A percentile compares a stretch with the other conserved stretches of the same genome.
Evolutionary conservation across 2,329 filamentous ascomycete genomes (phyloP).

Genomic region (Hypoxylon sp.): DNA sequence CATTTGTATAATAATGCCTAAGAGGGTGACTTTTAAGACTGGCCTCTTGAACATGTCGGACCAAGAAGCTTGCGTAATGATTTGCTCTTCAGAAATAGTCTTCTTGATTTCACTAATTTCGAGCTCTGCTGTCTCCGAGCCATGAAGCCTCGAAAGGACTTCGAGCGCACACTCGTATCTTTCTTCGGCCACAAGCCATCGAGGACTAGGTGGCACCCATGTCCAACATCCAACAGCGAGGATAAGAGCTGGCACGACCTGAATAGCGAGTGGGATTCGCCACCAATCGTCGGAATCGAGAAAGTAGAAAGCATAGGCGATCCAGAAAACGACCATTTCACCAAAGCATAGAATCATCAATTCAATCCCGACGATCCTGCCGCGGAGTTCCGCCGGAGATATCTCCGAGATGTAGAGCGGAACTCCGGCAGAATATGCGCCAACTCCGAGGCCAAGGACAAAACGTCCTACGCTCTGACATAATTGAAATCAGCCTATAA

Average conservation of each 20-base stretch:
- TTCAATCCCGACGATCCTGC: conserved; percentile 52
- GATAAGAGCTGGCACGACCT: conserved; percentile 53
- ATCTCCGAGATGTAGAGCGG: conserved; percentile 55
- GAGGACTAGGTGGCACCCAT: conserved; percentile 50
- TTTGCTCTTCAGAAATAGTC: conserved; percentile 44
- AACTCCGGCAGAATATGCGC: conserved; percentile 53
- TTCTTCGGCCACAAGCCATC: conserved; percentile 48
- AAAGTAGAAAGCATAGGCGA: conserved; percentile 52
- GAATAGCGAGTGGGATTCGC: conserved; percentile 56
- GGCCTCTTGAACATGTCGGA: conserved; percentile 52
- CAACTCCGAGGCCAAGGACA: conserved; percentile 52
- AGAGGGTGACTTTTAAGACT: conserved; percentile 51
- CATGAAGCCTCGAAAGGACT: conserved; percentile 48
- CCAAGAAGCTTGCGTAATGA: conserved; percentile 48
- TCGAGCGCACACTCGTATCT: conserved; percentile 49
- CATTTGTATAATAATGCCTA: conserved; percentile 51
- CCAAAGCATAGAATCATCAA: conserved; percentile 54
- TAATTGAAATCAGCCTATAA: neutral
- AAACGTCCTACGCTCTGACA: conserved; percentile 48
- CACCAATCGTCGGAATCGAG: conserved; percentile 53
- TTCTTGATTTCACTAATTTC: conserved; percentile 64
- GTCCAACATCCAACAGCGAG: conserved; percentile 51
- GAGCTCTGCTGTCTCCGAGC: conserved; percentile 60
- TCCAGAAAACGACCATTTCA: conserved; percentile 54
- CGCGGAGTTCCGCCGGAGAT: conserved; percentile 50